phyloP scores from a whole-genome alignment of 441 rosid species.

The Hura crepitans region DNA sequence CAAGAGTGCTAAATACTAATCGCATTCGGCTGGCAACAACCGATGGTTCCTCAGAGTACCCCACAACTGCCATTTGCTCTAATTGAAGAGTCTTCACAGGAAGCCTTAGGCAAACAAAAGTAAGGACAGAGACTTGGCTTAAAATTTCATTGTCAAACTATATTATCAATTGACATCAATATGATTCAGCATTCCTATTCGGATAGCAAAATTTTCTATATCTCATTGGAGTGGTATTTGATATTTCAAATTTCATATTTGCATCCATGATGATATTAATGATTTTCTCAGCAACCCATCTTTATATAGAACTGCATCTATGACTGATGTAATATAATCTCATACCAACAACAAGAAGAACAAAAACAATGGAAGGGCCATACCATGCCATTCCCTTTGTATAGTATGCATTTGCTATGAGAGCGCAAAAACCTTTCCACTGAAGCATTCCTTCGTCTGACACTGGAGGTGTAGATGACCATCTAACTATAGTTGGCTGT shows the following conservation, averaged over 20 bases:
- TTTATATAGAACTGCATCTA: not conserved
- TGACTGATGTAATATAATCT: not conserved
- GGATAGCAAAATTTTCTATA: not conserved
- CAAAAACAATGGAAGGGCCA: constrained; percentile 24
- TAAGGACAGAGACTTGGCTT: not conserved
- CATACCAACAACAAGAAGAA: not conserved
- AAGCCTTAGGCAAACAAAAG: constrained; percentile 45
- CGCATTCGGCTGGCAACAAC: constrained; percentile 90
- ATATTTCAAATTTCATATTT: not conserved
- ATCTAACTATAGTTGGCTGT: constrained; percentile 77
- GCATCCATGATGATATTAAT: not conserved
- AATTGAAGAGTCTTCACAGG: constrained; percentile 92
- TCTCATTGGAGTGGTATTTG: not conserved
- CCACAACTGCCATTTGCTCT: constrained; percentile 87
- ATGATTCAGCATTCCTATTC: not conserved
- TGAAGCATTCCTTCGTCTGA: constrained; percentile 49
- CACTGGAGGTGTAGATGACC: constrained; percentile 72
- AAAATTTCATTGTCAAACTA: not conserved
- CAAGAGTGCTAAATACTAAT: constrained; percentile 81
- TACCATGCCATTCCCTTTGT: constrained; percentile 89
- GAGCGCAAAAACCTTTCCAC: constrained; percentile 89
- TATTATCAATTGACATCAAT: not conserved
- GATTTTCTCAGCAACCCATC: not conserved
- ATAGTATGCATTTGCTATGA: constrained; percentile 85
- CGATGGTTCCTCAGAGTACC: constrained; percentile 74